phyloP scores from a whole-genome alignment of 305 asterid genomes.

The Fraxinus sp. region DNA sequence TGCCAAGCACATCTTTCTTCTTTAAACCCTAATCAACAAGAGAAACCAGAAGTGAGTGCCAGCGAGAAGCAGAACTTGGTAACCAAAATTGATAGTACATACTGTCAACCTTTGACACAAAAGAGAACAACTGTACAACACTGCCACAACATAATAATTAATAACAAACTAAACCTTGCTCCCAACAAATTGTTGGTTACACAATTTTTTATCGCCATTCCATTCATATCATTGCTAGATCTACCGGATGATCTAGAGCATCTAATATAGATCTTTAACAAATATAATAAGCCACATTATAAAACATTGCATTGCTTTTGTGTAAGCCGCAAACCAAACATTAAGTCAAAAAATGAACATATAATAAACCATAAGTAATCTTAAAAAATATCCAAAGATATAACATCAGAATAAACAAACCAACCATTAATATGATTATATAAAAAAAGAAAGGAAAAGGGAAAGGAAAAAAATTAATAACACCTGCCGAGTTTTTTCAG shows the following conservation, averaged over 20 bases:
- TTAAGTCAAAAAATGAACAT: neutral
- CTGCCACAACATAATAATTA: neutral
- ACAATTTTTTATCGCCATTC: neutral
- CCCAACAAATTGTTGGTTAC: neutral
- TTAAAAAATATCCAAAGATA: neutral
- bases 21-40: conserved; percentile 41
- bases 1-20: conserved; percentile 39
- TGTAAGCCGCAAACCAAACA: neutral
- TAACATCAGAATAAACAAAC: neutral
- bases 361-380: neutral
- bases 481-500: neutral
- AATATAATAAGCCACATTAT: neutral
- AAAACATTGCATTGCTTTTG: neutral
- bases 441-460: neutral
- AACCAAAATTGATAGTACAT: conserved; percentile 11
- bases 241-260: neutral
- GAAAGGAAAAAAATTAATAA: neutral
- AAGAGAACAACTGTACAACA: neutral
- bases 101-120: conserved; percentile 10
- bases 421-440: neutral
- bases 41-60: conserved; percentile 21
- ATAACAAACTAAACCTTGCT: neutral
- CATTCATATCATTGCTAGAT: neutral
- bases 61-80: conserved; percentile 17
- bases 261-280: neutral